A percentile compares a stretch with the other conserved stretches of the same genome.
phyloP scores from a whole-genome alignment of 257 asterid species.

The Rehmannia glutinosa region DNA sequence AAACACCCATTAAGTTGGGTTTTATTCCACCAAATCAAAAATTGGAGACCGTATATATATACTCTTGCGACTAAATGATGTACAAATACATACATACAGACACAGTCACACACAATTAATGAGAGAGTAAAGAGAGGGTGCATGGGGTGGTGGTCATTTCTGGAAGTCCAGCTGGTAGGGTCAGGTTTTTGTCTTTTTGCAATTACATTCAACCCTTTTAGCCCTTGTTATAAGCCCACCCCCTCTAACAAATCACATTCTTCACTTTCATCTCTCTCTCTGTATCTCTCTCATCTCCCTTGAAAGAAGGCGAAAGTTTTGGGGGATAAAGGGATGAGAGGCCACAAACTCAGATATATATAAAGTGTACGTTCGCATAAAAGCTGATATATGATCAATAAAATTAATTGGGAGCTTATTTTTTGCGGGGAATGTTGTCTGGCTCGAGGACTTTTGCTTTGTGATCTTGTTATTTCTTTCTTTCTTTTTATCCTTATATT shows the following conservation, averaged over 20 bases:
- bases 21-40: too few species aligned
- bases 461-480: too few species aligned
- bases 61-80: not conserved
- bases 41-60: too few species aligned
- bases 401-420: conserved; percentile 7
- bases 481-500: too few species aligned
- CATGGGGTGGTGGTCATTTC: conserved; percentile 16
- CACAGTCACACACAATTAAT: not conserved
- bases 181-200: conserved; percentile 24
- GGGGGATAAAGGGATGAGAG: conserved; percentile 30
- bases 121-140: not conserved
- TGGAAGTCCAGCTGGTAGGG: conserved; percentile 27
- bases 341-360: not conserved
- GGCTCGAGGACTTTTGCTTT: conserved; percentile 33
- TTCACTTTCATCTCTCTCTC: conserved; percentile 14
- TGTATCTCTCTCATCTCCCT: conserved; percentile 17
- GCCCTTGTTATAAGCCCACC: conserved; percentile 15
- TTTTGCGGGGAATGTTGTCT: conserved; percentile 43
- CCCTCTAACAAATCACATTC: conserved; percentile 18
- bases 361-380: not conserved
- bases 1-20: too few species aligned
- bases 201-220: conserved; percentile 17
- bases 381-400: not conserved
- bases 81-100: too few species aligned
- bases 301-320: conserved; percentile 35